These are phyloP conservation scores for sunflower (Helianthus annuus) DNA, from an alignment of 129 eudicot species.

Conservation along the genomic window HanXRQr2.0-SUNRISE NC_035447.2:52406053-52406552, in stretches of 20 bases:
- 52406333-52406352: not conserved
- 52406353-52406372: slow-evolving; percentile 1
- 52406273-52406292: not conserved
- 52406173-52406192: not conserved
- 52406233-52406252: too few species aligned
- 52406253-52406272: not conserved
- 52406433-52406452: not conserved
- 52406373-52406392: not conserved
- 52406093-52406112: too few species aligned
- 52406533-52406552: slow-evolving; percentile 36
- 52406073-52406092: too few species aligned
- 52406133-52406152: not conserved
- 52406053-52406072: too few species aligned
- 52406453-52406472: not conserved
- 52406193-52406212: not conserved
- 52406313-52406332: not conserved
- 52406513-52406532: slow-evolving; percentile 20
- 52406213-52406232: too few species aligned
- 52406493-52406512: slow-evolving; percentile 31
- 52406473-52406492: slow-evolving; percentile 29
- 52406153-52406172: too few species aligned
- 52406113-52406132: not conserved
- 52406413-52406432: not conserved
- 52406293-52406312: not conserved
- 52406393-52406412: not conserved